Conservation (phyloP, 306 rosid species). For the Clitoria ternatea region DNA sequence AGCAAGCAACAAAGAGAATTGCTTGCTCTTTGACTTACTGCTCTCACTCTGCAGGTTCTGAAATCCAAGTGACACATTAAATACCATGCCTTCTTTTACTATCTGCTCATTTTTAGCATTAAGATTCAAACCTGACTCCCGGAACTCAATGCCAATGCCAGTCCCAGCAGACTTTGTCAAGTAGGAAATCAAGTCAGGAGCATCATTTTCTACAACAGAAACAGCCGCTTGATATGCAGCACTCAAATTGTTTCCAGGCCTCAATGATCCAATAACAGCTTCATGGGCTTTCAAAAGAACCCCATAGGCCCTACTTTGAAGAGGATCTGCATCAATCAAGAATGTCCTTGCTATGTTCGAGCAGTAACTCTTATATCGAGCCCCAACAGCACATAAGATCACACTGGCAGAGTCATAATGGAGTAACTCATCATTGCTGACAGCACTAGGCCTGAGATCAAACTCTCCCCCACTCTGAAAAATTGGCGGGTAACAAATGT, state of each 20-base stretch:
- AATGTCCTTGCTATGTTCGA: constrained; percentile 82
- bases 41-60: constrained; percentile 63
- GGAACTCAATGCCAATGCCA: constrained; percentile 92
- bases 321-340: constrained; percentile 79
- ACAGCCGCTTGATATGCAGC: constrained; percentile 75
- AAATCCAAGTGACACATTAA: constrained; percentile 83
- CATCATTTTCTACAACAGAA: constrained; percentile 75
- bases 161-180: constrained; percentile 91
- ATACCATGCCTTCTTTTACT: constrained; percentile 80
- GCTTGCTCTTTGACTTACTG: constrained; percentile 48
- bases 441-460: constrained; percentile 96
- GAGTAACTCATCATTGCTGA: constrained; percentile 82
- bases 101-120: constrained; percentile 76
- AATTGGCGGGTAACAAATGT: constrained; percentile 92
- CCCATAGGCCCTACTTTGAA: constrained; percentile 82
- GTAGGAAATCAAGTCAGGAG: constrained; percentile 62
- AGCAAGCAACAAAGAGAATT: constrained; percentile 76
- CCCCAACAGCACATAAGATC: constrained; percentile 87
- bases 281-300: constrained; percentile 91
- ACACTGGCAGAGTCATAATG: constrained; percentile 83
- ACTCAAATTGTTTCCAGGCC: constrained; percentile 62
- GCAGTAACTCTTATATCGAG: constrained; percentile 91
- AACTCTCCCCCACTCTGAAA: constrained; percentile 92
- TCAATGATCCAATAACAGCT: constrained; percentile 64
- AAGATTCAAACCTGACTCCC: constrained; percentile 85